Evolutionary conservation across 2,329 filamentous ascomycete species (phyloP), one percentile per base, ranked within the genome.

Genomic region (Talaromyces piceae): DNA sequence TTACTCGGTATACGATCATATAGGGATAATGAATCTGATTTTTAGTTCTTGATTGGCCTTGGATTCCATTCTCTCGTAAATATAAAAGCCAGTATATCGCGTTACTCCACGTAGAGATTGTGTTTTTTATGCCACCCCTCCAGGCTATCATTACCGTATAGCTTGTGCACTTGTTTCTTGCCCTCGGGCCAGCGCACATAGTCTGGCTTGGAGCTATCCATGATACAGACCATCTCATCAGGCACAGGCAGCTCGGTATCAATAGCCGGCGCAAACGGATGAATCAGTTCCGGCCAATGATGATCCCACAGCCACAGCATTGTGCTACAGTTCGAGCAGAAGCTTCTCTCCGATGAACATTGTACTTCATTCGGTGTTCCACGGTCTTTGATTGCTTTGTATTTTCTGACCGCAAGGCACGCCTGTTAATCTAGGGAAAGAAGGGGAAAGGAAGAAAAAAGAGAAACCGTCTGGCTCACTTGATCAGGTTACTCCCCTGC

Each of bases 261-360:
- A 55, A 77, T 75, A 18, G 73, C 74, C 7, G 72, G 71, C 4
- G 73, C 72, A 61, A 76, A 77, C 1, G 73, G 74, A 58, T 76
- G 74, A 47, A 75, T 73, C 48, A 76, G 50, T 54, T 76, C 72
- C 0, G 73, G 73, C 72, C 72, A 76, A 13, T 69, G 63, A 18
- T 66, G 60, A 57, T 76, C 73, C 69, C 70, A 75, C 3, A 76
- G 56, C 73, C 73, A 75, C 5, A 75, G 60, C 72, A 75, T 74
- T 4, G 66, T 65, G 45, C 72, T 69, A 59, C 74, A 77, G 46
- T 72, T 71, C 2, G 67, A 69, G 57, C 72, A 76, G 54, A 76
- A 77, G 56, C 64, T 74, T 9, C 73, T 65, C 59, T 76, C 71
- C 0, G 72, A 74, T 1, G 63, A 67, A 55, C 67, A 73, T 44